phyloP scores from a whole-genome alignment of 257 asterid genomes.

The Apocynum venetum region DNA sequence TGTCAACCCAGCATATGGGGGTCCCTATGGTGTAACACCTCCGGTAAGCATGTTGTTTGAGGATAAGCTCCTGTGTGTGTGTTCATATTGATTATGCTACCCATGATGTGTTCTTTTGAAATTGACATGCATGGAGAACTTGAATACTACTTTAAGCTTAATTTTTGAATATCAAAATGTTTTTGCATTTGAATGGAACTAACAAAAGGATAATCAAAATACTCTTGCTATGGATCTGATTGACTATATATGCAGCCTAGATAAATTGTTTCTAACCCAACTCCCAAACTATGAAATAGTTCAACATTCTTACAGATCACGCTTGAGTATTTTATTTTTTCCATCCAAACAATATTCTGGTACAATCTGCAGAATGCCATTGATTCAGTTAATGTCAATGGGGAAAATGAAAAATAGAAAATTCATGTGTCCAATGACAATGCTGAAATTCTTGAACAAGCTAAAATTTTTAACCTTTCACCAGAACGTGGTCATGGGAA shows the following conservation, averaged over 20 bases:
- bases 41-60: constrained; percentile 56
- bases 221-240: background rate
- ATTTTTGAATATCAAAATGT: background rate
- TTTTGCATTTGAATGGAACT: background rate
- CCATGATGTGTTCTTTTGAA: background rate
- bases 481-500: no score
- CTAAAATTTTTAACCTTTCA: background rate
- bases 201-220: background rate
- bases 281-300: background rate
- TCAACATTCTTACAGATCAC: no score
- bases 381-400: background rate
- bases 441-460: background rate
- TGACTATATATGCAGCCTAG: background rate
- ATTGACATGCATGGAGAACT: background rate
- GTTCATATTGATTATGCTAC: background rate
- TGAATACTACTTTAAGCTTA: background rate
- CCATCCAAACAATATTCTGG: background rate
- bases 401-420: background rate
- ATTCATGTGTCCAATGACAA: background rate
- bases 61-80: constrained; percentile 1
- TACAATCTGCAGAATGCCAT: background rate
- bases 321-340: background rate
- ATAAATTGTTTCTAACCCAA: background rate
- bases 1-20: constrained; percentile 57
- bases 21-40: constrained; percentile 80